These are phyloP conservation scores for Fonsecaea pugnacius DNA, from an alignment of 2,329 filamentous ascomycete genomes.

Conservation along the genomic window DNA sequence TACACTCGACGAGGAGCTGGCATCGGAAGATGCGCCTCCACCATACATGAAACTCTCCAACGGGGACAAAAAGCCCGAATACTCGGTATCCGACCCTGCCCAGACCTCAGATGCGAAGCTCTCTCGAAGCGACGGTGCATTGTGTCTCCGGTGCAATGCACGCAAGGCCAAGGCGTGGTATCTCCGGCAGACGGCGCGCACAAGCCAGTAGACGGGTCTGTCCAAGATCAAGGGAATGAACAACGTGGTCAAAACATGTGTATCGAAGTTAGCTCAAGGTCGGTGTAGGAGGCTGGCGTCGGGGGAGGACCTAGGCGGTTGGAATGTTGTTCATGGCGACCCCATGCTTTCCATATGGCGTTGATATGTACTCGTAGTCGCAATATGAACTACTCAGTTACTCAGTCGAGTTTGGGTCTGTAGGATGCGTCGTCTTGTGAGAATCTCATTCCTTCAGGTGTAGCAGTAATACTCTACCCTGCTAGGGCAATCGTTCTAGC, in stretches of 20 bases:
- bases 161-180: conserved; percentile 26
- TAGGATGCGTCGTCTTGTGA: not conserved
- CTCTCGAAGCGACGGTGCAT: conserved; percentile 13
- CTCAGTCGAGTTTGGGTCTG: not conserved
- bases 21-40: conserved; percentile 20
- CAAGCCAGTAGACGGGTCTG: not conserved
- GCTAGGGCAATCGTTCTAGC: no score
- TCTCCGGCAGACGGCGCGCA: conserved; percentile 8
- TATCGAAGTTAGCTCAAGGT: not conserved
- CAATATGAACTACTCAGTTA: not conserved
- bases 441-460: not conserved
- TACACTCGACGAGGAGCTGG: conserved; percentile 4
- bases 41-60: conserved; percentile 23
- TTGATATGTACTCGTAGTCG: not conserved
- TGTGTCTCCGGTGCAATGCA: conserved; percentile 20
- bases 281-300: not conserved
- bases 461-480: not conserved
- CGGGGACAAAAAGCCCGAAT: conserved; percentile 21
- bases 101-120: not conserved
- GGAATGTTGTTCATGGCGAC: not conserved
- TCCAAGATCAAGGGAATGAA: not conserved
- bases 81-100: conserved; percentile 15
- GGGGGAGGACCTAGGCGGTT: not conserved
- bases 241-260: not conserved
- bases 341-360: not conserved